Conservation (phyloP, 768 basidiomycete species). For the Mycena haematopus region DNA sequence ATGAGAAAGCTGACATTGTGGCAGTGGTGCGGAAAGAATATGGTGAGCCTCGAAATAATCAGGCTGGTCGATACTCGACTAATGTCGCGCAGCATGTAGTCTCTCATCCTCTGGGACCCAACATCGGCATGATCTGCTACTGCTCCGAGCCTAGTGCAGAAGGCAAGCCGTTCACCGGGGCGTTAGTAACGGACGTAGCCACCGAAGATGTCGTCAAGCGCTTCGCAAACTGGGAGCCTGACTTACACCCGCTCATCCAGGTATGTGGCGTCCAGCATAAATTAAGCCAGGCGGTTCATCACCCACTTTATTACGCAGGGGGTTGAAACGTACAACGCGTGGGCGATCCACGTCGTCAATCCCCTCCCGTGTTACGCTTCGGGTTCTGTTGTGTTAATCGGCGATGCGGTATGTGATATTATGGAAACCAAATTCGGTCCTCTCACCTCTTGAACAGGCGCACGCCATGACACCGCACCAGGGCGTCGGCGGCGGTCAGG, state of each 20-base stretch:
- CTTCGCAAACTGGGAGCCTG: constrained; percentile 34
- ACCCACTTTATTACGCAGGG: too few relatives aligned
- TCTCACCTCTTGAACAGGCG: neutral
- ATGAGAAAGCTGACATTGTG: too few relatives aligned
- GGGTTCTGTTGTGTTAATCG: constrained; percentile 1
- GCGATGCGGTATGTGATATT: constrained; percentile 14
- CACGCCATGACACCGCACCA: constrained; percentile 23
- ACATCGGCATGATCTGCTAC: constrained; percentile 33
- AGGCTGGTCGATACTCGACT: neutral
- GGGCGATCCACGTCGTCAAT: constrained; percentile 47
- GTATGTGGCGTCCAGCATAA: constrained; percentile 33
- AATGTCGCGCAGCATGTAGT: constrained; percentile 31
- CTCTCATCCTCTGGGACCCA: constrained; percentile 34
- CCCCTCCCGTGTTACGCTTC: constrained; percentile 36
- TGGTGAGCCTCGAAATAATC: too few relatives aligned
- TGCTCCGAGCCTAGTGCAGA: constrained; percentile 29
- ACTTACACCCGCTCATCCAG: constrained; percentile 29
- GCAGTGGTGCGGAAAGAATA: too few relatives aligned
- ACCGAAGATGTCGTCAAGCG: constrained; percentile 25
- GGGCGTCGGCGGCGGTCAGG: constrained; percentile 16
- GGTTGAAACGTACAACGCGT: too few relatives aligned
- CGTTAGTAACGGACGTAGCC: constrained; percentile 31
- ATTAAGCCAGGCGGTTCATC: too few relatives aligned
- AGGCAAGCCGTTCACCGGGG: constrained; percentile 28
- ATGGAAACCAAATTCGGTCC: too few relatives aligned